Percentiles rank a stretch among this genome's conserved stretches.
Conservation (phyloP, 805 yeast species). For the Wickerhamiella lipophila region DNA sequence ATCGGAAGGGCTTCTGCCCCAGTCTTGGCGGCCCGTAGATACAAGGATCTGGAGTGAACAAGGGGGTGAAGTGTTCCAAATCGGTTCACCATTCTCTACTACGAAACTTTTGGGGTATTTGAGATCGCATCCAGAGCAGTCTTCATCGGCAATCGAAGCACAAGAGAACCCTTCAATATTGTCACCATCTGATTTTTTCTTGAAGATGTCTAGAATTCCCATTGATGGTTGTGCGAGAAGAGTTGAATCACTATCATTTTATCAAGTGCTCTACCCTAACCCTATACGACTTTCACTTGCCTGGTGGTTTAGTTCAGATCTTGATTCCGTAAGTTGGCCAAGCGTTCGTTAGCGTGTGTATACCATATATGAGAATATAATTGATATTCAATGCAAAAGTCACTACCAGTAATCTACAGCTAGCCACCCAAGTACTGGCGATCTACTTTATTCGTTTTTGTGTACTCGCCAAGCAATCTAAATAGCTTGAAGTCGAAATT, state of each 20-base stretch:
- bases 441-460: too few species aligned
- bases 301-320: too few species aligned
- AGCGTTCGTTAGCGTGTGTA: too few species aligned
- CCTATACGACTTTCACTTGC: too few species aligned
- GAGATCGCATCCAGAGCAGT: constrained; percentile 18
- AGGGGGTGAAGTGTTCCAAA: constrained; percentile 63
- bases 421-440: too few species aligned
- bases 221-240: neutral
- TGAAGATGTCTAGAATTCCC: neutral
- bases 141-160: constrained; percentile 15
- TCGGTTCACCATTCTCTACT: constrained; percentile 33
- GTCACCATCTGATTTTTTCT: neutral
- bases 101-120: constrained; percentile 31
- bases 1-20: constrained; percentile 64
- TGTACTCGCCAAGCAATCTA: too few species aligned
- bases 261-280: too few species aligned
- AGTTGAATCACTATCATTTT: neutral
- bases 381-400: too few species aligned
- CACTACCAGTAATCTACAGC: too few species aligned
- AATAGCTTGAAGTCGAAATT: too few species aligned
- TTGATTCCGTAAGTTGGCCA: too few species aligned
- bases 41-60: constrained; percentile 62
- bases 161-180: constrained; percentile 10
- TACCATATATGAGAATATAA: too few species aligned
- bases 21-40: constrained; percentile 74